Base-by-base conservation (phyloP, 352 stramenopile species). In the Phytophthora cactorum region DNA sequence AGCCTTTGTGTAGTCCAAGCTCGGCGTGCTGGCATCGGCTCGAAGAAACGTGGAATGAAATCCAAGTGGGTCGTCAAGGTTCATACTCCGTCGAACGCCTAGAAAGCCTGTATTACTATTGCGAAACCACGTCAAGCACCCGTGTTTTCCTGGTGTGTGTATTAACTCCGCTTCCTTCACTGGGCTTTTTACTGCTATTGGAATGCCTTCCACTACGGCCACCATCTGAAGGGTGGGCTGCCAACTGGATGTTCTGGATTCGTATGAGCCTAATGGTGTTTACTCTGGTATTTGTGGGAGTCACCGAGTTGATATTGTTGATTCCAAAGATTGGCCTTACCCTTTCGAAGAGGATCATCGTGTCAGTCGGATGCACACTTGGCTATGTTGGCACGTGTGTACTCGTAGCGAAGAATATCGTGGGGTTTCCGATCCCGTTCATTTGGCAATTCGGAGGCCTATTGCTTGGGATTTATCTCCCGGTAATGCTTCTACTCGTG, bases 241-340 rank as follows among this genome's bases (percentile, higher is more conserved):
- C 59, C 7, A 73, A 73, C 34, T 73, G 66, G 59, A 41, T 69
- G 25, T 69, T 73, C n/a, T 69, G 59, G 52, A 50, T 73, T 68
- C 59, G 66, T 1, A 31, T 73, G 27, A 27, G 15, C 27, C 31
- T 69, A 49, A 61, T 69, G 59, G 31, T 62, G 3, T 64, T 72
- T 53, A 56, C 45, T 7, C 34, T 70, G n/a, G 34, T 14, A 5
- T 25, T 66, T 15, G 56, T 61, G n/a, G 49, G 14, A 1, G 45
- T 58, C 6, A 61, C 63, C 2, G 39, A 62, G 1, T 10, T 71
- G 22, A 62, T 51, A 11, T 17, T 53, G 22, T 46, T 66, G 12
- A 36, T 66, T 31, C 63, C 56, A 38, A 54, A 52, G 1, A 25
- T 71, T 27, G 5, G 27, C 22, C 41, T 66, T 17, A 61, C 56